Base-by-base conservation (phyloP, 2,329 filamentous ascomycete species). In the Neonectria sp. region DNA sequence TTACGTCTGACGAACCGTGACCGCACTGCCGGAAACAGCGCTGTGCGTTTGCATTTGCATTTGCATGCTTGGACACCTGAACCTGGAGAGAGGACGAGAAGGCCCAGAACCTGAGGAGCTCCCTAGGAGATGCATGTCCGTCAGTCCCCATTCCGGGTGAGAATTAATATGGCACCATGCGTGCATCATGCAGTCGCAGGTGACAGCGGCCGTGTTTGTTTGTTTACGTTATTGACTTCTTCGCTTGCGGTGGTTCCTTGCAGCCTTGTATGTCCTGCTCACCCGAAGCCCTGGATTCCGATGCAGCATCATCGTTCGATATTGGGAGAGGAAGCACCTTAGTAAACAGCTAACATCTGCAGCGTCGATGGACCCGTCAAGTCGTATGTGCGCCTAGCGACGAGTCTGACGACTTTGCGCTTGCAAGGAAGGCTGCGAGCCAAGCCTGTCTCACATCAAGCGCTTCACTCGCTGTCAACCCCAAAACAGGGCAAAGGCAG, bases 1-100 rank as follows among this genome's bases (percentile, higher is more conserved):
- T 25, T 61, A 52, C 29, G 43, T 40, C 56, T 65, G 57, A 67
- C 60, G 67, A 69, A 67, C 60, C 37, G 59, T 56, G 60, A 52
- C 53, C 59, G 53, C 67, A 56, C 27, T 65, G 57, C 65, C 60
- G 45, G 46, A 46, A 61, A 51, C 51, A 29, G 60, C 55, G 57
- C 59, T 52, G 27, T 63, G 67, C 52, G 12, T 57, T 56, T 21
- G 37, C 37, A n/a, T 40, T 15, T 40, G 13, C 13, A 35, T 9
- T 35, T 31, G 24, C 21, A 27, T 25, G 51, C 62, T 60, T 55
- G 17, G 51, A 56, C 25, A 37, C 57, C 35, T 52, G 57, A 35
- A 61, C 52, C 33, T 24, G n/a, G 40, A 9, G 31, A 52, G 27
- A 24, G 49, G 29, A 21, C 29, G 8, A 52, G 4, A 29, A 52